Conservation (phyloP, 2,329 filamentous ascomycete genomes). For the Calonectria pseudoreteaudii region DNA sequence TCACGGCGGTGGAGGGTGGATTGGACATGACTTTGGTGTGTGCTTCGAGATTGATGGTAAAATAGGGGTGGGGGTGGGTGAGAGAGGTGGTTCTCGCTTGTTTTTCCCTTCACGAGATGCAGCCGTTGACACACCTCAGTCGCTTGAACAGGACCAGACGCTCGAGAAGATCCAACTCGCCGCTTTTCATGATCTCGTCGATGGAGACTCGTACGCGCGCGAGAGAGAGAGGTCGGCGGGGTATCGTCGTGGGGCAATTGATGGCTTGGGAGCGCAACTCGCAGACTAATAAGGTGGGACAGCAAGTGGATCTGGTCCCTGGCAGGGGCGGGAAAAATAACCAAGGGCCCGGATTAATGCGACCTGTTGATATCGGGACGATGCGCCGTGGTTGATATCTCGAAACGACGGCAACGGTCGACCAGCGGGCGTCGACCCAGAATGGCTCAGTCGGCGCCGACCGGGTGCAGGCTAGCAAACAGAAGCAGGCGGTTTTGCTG, state of each 20-base stretch:
- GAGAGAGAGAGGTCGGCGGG: not conserved
- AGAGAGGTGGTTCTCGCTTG: not conserved
- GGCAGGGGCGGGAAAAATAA: slow-evolving; percentile 35
- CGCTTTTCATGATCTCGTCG: slow-evolving; percentile 44
- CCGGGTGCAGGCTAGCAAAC: not conserved
- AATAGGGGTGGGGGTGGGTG: not conserved
- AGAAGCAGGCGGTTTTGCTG: not conserved
- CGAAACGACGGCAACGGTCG: not conserved
- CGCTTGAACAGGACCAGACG: slow-evolving; percentile 40
- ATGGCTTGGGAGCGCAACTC: slow-evolving; percentile 37
- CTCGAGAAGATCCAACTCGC: slow-evolving; percentile 37
- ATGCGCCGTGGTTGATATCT: not conserved
- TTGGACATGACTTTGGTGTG: slow-evolving; percentile 38
- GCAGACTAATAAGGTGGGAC: slow-evolving; percentile 37
- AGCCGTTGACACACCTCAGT: slow-evolving; percentile 41
- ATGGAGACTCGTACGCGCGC: slow-evolving; percentile 29
- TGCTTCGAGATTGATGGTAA: not conserved
- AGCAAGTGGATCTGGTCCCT: slow-evolving; percentile 41
- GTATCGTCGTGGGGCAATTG: slow-evolving; percentile 30
- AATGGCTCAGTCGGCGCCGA: not conserved
- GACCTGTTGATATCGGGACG: slow-evolving; percentile 7
- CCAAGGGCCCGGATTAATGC: not conserved
- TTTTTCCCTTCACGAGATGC: slow-evolving; percentile 36
- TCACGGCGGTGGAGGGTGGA: slow-evolving; percentile 30
- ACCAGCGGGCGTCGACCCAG: not conserved